These are phyloP conservation scores for Alliaria petiolata DNA, from an alignment of 345 rosid genomes.

Conservation along the genomic window DNA sequence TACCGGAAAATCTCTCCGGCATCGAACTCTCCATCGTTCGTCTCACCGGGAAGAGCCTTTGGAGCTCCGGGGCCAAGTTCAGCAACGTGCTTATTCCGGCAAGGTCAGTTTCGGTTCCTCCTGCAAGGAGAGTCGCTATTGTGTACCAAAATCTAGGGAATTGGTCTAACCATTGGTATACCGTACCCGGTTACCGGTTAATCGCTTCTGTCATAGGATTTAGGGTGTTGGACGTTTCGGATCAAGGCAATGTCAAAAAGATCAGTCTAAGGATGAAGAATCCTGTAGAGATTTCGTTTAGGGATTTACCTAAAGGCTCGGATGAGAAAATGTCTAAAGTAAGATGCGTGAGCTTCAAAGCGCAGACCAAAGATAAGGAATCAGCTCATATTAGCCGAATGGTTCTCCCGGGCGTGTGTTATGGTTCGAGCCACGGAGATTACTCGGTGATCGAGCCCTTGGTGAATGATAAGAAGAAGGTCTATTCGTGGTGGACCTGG, in stretches of 20 bases:
- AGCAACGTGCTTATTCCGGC: conserved; percentile 57
- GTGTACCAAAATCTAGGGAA: conserved; percentile 74
- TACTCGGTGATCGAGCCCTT: conserved; percentile 53
- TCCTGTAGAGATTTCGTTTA: conserved; percentile 43
- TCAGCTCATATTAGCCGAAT: conserved; percentile 38
- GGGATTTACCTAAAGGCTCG: conserved; percentile 2
- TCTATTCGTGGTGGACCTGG: conserved; percentile 9
- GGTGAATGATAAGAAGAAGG: conserved; percentile 18
- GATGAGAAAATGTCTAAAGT: conserved; percentile 34
- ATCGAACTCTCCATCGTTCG: conserved; percentile 59
- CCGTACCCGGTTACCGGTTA: conserved; percentile 53
- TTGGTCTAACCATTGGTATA: conserved; percentile 63
- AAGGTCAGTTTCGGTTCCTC: conserved; percentile 62
- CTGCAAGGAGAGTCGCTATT: conserved; percentile 68
- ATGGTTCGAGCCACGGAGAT: conserved; percentile 54
- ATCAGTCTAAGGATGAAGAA: conserved; percentile 43
- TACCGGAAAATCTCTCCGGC: conserved; percentile 66
- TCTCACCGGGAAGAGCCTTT: conserved; percentile 62
- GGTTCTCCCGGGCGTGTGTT: conserved; percentile 40
- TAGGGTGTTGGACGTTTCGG: conserved; percentile 62
- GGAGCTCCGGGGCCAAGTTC: conserved; percentile 68
- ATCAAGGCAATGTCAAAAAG: conserved; percentile 31
- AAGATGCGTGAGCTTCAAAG: conserved; percentile 47
- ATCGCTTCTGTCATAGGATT: conserved; percentile 63
- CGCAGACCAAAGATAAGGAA: conserved; percentile 26